Evolutionary conservation across 768 basidiomycete genomes (phyloP).

Genomic region (Terana coerulea): DNA sequence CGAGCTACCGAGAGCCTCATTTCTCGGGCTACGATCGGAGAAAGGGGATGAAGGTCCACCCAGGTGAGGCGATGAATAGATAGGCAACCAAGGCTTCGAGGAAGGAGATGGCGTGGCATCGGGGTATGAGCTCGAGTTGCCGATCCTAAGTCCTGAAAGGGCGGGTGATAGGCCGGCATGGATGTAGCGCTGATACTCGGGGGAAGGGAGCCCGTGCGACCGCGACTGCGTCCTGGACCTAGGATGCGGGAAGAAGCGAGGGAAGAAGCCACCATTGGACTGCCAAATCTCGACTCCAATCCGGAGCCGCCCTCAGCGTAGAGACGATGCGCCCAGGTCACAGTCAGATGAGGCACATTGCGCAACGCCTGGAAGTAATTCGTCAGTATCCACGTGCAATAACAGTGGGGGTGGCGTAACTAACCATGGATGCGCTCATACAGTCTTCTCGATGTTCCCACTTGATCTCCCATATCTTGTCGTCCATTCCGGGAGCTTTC

Average conservation of each 20-base stretch:
- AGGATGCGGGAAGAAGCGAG: conserved; percentile 4
- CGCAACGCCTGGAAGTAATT: conserved; percentile 52
- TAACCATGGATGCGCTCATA: conserved; percentile 66
- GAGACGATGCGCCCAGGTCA: conserved; percentile 78
- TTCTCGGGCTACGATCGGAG: too few species aligned
- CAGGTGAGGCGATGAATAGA: neutral
- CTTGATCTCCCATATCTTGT: conserved; percentile 70
- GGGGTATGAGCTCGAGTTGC: neutral
- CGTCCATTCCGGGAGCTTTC: conserved; percentile 54
- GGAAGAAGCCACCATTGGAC: conserved; percentile 6
- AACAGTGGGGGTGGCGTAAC: conserved; percentile 13
- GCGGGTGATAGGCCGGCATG: neutral
- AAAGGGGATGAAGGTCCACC: neutral
- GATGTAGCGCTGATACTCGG: neutral
- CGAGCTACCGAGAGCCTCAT: neutral
- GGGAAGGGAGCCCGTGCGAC: neutral
- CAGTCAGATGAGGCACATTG: conserved; percentile 63
- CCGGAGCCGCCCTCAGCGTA: conserved; percentile 10
- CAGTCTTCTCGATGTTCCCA: conserved; percentile 77
- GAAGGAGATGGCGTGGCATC: neutral
- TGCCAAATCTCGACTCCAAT: conserved; percentile 2
- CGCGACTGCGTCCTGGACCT: neutral
- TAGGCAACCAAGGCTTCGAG: neutral
- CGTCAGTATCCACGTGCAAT: neutral
- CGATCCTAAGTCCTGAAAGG: neutral